Evolutionary conservation across 2,329 filamentous ascomycete species (phyloP).

Genomic region (Drechslerella dactyloides): DNA sequence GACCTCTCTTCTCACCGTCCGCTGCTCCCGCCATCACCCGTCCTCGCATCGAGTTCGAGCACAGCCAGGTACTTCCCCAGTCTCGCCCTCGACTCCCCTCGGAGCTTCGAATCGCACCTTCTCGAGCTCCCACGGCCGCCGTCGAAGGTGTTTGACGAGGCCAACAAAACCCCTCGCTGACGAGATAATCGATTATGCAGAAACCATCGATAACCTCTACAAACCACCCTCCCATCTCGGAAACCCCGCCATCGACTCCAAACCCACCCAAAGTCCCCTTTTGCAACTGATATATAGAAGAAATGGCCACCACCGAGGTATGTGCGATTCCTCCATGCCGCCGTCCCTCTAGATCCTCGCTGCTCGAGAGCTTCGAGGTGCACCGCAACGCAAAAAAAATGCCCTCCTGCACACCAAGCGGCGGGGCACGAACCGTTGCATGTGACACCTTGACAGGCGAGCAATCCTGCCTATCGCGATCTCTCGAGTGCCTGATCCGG

Average conservation of each 20-base stretch:
- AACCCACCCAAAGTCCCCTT: conserved; percentile 15
- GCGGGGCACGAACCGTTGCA: conserved; percentile 45
- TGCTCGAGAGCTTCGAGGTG: conserved; percentile 10
- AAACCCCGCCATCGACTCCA: conserved; percentile 22
- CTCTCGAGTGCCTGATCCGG: conserved; percentile 1
- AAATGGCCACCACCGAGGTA: conserved; percentile 46
- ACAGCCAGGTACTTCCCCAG: conserved; percentile 22
- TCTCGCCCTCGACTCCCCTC: conserved; percentile 12
- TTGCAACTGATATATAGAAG: conserved; percentile 23
- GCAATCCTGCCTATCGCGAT: not conserved
- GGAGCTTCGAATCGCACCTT: conserved; percentile 7
- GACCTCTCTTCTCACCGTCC: conserved; percentile 9
- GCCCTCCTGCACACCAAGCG: conserved; percentile 7
- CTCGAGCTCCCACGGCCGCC: conserved; percentile 18
- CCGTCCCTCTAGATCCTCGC: not conserved
- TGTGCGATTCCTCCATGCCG: conserved; percentile 5
- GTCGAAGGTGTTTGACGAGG: conserved; percentile 42
- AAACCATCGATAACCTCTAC: conserved; percentile 46
- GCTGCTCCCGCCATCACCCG: conserved; percentile 19
- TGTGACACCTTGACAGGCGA: conserved; percentile 39
- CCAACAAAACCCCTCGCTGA: conserved; percentile 50
- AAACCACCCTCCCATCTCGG: conserved; percentile 15
- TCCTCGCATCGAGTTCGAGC: conserved; percentile 17
- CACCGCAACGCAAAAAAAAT: conserved; percentile 34
- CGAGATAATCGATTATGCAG: conserved; percentile 50